Evolutionary conservation across 495 filamentous ascomycete species (phyloP), one percentile per base, ranked within the genome.

Genomic region (Barbatosphaeria neglecta): DNA sequence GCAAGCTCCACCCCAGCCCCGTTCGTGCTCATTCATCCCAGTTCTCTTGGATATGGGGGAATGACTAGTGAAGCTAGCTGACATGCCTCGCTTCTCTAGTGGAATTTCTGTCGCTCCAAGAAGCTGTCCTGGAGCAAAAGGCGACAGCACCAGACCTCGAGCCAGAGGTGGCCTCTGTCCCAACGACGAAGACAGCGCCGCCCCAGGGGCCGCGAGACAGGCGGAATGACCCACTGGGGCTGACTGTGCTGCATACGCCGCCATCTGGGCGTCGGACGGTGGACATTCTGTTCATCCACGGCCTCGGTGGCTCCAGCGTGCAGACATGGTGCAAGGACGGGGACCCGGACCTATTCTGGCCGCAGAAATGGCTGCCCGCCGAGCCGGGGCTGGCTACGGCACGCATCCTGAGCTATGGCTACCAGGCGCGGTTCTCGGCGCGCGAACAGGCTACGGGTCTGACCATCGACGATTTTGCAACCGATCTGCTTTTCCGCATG

Each of bases 231-330:
- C 49, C 60, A 9, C 52, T 65, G 6, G 64, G 64, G 0, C 57
- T 70, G 0, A 49, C 47, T 16, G 52, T 60, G n/a, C 23, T 68
- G 0, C 46, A 66, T 25, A 15, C 19, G 5, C 60, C 63, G 2
- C 44, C 41, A 3, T 16, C 13, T 4, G 31, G 9, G 2, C 6
- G 40, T 6, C 49, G 49, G 3, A 51, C 43, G 5, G 37, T 57
- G 0, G 60, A 68, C 38, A 57, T 68, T 1, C 33, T 68, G 9
- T 65, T 67, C 28, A 51, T 68, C 8, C 64, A 68, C 49, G 63
- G 64, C 0, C 50, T 68, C 6, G 65, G 65, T 5, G 65, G 65
- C 0, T 57, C 54, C 1, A 66, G 63, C 33, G 43, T 50, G 9
- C 47, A 38, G 15, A 64, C 56, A 10, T 66, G 65, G 65, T 61